These are phyloP conservation scores for Loxodes magnus DNA, from an alignment of 73 alveolate species.

Conservation along the genomic window DNA sequence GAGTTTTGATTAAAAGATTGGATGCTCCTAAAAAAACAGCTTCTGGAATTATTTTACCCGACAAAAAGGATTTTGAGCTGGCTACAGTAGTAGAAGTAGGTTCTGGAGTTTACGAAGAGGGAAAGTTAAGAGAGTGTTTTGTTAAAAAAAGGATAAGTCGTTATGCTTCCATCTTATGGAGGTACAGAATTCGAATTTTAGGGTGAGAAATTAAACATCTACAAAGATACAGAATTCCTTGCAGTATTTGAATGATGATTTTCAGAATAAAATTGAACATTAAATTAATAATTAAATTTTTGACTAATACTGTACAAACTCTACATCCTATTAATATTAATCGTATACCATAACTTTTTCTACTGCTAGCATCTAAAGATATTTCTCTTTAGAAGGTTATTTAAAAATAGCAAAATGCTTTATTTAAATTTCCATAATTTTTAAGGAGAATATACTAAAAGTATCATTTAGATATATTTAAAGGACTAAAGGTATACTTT, in stretches of 20 bases:
- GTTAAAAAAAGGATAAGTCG: slow-evolving; percentile 44
- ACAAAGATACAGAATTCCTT: slow-evolving; percentile 30
- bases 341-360: too few relatives aligned
- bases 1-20: slow-evolving; percentile 26
- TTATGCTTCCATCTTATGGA: slow-evolving; percentile 42
- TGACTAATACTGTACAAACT: too few relatives aligned
- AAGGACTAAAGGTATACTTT: too few relatives aligned
- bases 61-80: slow-evolving; percentile 19
- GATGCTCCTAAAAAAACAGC: slow-evolving; percentile 39
- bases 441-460: too few relatives aligned
- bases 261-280: too few relatives aligned
- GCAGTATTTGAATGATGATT: slow-evolving; percentile 1
- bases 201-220: slow-evolving; percentile 27
- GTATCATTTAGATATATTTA: too few relatives aligned
- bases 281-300: too few relatives aligned
- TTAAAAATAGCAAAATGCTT: too few relatives aligned
- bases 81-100: slow-evolving; percentile 49
- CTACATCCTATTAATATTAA: too few relatives aligned
- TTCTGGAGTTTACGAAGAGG: slow-evolving; percentile 40
- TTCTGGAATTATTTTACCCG: slow-evolving; percentile 43
- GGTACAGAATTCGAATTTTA: slow-evolving; percentile 35
- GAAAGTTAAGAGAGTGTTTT: slow-evolving; percentile 13
- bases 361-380: too few relatives aligned
- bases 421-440: too few relatives aligned
- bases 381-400: too few relatives aligned